These are phyloP conservation scores for Solanum ahanhuiri DNA, from an alignment of 257 asterid genomes.

Conservation along the genomic window DNA sequence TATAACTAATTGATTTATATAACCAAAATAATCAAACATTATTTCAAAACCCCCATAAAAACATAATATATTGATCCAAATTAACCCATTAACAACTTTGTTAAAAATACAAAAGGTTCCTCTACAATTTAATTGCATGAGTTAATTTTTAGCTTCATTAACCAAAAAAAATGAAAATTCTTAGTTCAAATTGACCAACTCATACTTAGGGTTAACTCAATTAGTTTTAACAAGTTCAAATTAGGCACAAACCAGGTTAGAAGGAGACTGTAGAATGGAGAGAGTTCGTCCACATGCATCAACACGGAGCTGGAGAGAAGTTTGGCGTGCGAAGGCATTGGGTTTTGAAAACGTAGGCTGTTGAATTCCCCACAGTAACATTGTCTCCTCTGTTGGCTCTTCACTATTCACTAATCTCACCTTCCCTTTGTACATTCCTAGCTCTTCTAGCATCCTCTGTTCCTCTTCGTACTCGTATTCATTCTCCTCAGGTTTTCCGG, in stretches of 20 bases:
- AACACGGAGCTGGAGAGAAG: conserved; percentile 57
- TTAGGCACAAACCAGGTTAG: conserved; percentile 37
- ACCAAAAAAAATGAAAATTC: neutral
- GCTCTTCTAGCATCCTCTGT: conserved; percentile 17
- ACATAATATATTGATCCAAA: no score
- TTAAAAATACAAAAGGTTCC: no score
- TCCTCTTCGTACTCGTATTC: conserved; percentile 18
- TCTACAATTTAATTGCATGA: neutral
- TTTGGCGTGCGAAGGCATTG: conserved; percentile 63
- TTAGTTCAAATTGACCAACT: neutral
- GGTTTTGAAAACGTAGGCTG: conserved; percentile 68
- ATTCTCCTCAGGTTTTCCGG: neutral
- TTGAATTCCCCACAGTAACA: conserved; percentile 85
- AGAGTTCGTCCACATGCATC: conserved; percentile 86
- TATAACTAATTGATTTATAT: neutral
- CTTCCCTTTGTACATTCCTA: conserved; percentile 55
- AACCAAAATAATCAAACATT: no score
- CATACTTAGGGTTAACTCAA: neutral
- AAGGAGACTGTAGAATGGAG: conserved; percentile 76
- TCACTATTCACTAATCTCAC: conserved; percentile 36
- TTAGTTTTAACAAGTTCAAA: neutral
- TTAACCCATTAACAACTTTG: no score
- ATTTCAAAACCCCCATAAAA: no score
- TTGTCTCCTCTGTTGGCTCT: conserved; percentile 50
- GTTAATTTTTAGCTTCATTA: neutral